phyloP scores from a whole-genome alignment of 148 eudicot species.

The Chenopodium berlandieri region DNA sequence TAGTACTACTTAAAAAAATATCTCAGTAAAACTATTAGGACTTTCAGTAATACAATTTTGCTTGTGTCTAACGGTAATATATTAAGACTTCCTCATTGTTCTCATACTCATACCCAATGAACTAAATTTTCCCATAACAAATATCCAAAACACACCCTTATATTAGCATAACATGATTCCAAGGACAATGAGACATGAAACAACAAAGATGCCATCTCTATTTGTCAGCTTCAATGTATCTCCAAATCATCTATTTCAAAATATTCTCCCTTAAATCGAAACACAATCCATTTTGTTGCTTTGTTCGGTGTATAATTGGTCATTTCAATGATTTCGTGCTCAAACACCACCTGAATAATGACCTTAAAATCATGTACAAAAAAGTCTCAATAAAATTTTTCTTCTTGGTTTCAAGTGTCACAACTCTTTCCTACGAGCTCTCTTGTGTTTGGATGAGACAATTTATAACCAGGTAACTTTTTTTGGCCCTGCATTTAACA shows the following conservation, averaged over 20 bases:
- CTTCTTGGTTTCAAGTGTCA: neutral
- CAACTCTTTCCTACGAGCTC: neutral
- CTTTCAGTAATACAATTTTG: too few species aligned
- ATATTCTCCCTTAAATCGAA: neutral
- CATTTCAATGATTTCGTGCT: neutral
- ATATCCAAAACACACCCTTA: neutral
- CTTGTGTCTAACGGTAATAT: too few species aligned
- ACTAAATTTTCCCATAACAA: neutral
- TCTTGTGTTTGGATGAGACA: neutral
- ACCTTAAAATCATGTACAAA: neutral
- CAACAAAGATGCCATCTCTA: neutral
- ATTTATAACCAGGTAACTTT: neutral
- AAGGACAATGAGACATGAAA: constrained; percentile 3
- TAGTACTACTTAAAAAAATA: too few species aligned
- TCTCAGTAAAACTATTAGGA: too few species aligned
- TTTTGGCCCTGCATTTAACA: neutral
- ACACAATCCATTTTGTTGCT: neutral
- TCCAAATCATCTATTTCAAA: neutral
- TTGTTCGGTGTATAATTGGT: neutral
- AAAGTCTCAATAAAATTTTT: neutral
- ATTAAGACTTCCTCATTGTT: neutral
- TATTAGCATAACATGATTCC: neutral
- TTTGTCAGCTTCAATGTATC: neutral
- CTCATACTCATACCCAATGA: neutral
- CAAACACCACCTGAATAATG: neutral